Conservation (phyloP, 768 basidiomycete genomes). For the Boletus patriciae region DNA sequence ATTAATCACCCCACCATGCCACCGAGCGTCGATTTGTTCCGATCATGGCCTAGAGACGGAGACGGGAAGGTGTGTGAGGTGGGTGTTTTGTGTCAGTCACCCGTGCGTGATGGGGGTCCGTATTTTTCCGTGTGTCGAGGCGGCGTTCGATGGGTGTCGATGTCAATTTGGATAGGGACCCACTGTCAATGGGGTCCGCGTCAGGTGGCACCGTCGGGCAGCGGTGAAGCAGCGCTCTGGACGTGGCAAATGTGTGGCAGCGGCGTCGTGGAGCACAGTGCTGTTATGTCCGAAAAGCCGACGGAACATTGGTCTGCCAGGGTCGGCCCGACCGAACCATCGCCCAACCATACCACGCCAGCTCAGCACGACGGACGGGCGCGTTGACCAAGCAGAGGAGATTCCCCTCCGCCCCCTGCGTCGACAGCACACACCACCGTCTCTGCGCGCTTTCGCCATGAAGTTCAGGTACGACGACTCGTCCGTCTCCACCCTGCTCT, state of each 20-base stretch:
- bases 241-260: no score
- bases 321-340: no score
- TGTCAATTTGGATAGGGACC: not conserved
- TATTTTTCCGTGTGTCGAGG: slow-evolving; percentile 5
- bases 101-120: slow-evolving; percentile 9
- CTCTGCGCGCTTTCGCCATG: slow-evolving; percentile 27
- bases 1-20: not conserved
- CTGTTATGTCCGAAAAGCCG: no score
- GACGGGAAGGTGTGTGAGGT: not conserved
- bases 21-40: slow-evolving; percentile 5
- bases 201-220: no score
- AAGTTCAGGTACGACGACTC: slow-evolving; percentile 33
- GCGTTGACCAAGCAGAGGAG: slow-evolving; percentile 19
- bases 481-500: not conserved
- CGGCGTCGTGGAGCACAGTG: no score
- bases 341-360: slow-evolving; percentile 11
- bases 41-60: slow-evolving; percentile 6
- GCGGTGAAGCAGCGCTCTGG: no score
- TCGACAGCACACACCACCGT: not conserved
- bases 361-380: not conserved
- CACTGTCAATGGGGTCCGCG: slow-evolving; percentile 22
- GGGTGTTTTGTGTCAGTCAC: not conserved
- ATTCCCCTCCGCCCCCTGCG: slow-evolving; percentile 25
- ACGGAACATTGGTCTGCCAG: no score
- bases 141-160: slow-evolving; percentile 1